A percentile compares a stretch with the other conserved stretches of the same genome.
Conservation (phyloP, 73 alveolate genomes). For the Loxodes magnus region DNA sequence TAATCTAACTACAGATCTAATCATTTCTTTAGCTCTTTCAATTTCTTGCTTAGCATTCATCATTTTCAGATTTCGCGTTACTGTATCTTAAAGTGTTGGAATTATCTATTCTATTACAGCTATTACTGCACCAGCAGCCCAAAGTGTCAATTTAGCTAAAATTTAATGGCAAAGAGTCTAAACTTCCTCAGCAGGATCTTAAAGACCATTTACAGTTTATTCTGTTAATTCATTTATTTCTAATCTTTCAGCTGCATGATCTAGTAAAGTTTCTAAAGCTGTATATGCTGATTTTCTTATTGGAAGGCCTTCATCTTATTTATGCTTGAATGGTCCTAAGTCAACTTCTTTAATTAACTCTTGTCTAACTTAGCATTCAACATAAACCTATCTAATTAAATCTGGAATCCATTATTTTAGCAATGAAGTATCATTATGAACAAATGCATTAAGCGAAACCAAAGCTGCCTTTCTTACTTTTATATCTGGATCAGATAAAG, state of each 20-base stretch:
- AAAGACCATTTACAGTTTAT: conserved; percentile 38
- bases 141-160: conserved; percentile 22
- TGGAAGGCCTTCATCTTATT: conserved; percentile 63
- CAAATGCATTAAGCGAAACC: conserved; percentile 34
- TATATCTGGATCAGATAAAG: conserved; percentile 27
- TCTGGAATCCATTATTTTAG: too few relatives aligned
- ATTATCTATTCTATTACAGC: conserved; percentile 26
- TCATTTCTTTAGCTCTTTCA: conserved; percentile 35
- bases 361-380: conserved; percentile 27
- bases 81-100: conserved; percentile 27
- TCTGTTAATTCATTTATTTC: conserved; percentile 28
- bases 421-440: conserved; percentile 32
- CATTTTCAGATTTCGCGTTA: conserved; percentile 24
- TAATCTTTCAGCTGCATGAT: conserved; percentile 41
- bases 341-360: conserved; percentile 62
- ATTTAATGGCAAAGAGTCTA: conserved; percentile 32
- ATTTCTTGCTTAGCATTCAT: conserved; percentile 25
- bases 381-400: too few relatives aligned
- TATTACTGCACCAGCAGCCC: conserved; percentile 57
- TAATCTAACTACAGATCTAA: conserved; percentile 44
- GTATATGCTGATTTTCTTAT: conserved; percentile 57
- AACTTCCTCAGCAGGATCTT: conserved; percentile 57
- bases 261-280: conserved; percentile 39
- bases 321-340: conserved; percentile 66
- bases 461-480: conserved; percentile 31